Conservation (phyloP, 768 basidiomycete species). For the Pholiota molesta region DNA sequence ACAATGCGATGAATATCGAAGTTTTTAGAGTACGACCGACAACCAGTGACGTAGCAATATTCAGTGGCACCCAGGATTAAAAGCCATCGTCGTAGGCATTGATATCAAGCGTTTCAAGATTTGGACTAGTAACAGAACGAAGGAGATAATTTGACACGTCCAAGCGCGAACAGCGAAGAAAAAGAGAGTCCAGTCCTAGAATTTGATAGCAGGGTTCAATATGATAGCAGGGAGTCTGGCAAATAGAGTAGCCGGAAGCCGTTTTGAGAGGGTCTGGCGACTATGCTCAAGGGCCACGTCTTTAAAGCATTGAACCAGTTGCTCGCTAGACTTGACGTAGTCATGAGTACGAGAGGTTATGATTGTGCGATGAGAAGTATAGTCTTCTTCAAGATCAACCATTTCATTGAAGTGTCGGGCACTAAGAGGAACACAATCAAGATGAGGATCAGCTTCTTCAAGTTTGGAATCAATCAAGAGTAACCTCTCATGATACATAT, state of each 20-base stretch:
- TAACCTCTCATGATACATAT: constrained; percentile 50
- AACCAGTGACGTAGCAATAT: no score
- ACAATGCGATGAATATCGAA: no score
- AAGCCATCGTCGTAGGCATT: no score
- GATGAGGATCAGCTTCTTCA: neutral
- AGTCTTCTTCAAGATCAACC: constrained; percentile 58
- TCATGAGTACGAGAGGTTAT: constrained; percentile 45
- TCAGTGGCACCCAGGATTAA: no score
- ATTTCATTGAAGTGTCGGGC: constrained; percentile 53
- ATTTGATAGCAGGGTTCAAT: neutral
- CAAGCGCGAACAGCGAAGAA: neutral
- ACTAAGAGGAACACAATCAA: constrained; percentile 30
- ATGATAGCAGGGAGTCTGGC: constrained; percentile 28
- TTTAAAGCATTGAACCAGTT: constrained; percentile 36
- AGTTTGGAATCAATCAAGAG: constrained; percentile 3
- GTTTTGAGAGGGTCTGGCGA: constrained; percentile 49
- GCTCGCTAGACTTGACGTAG: constrained; percentile 40
- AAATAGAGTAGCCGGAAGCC: constrained; percentile 50
- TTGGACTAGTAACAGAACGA: no score
- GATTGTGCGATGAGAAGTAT: constrained; percentile 43
- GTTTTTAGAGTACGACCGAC: no score
- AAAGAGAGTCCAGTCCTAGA: neutral
- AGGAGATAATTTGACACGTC: neutral
- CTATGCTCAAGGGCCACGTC: constrained; percentile 50
- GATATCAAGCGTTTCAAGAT: neutral